Percentiles rank a stretch among this genome's conserved stretches.
Conservation (phyloP, 768 basidiomycete species). For the Leucocoprinus sp. region DNA sequence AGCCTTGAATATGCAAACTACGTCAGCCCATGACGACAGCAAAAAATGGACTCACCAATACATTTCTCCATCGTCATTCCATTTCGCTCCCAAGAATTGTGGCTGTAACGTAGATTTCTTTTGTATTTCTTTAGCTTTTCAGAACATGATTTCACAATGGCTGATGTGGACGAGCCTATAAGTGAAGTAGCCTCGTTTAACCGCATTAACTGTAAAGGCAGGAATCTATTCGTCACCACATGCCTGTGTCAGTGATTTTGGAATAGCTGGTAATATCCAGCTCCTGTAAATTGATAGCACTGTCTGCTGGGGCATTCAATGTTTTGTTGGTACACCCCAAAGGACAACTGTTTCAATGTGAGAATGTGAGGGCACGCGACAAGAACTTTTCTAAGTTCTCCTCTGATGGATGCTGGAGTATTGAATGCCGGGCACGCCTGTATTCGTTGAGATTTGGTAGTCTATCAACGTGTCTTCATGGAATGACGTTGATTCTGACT, state of each 20-base stretch:
- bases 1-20: no score
- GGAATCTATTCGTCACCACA: conserved; percentile 60
- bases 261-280: conserved; percentile 72
- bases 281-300: conserved; percentile 60
- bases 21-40: no score
- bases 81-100: no score
- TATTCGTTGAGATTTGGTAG: conserved; percentile 55
- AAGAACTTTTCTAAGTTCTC: conserved; percentile 50
- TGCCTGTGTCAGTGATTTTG: conserved; percentile 67
- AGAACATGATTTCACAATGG: conserved; percentile 67
- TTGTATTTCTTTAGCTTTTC: no score
- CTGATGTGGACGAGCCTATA: conserved; percentile 50
- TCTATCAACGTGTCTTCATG: conserved; percentile 52
- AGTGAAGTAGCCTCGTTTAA: conserved; percentile 63
- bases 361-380: conserved; percentile 48
- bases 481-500: conserved; percentile 26
- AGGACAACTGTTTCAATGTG: conserved; percentile 63
- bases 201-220: conserved; percentile 65
- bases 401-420: conserved; percentile 35
- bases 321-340: conserved; percentile 68
- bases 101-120: no score
- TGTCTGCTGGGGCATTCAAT: conserved; percentile 51
- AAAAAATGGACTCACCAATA: no score
- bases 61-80: no score
- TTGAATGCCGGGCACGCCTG: conserved; percentile 50